A percentile compares a stretch with the other conserved stretches of the same genome.
Conservation (phyloP, 2,329 filamentous ascomycete species). For the Exophiala sp. region DNA sequence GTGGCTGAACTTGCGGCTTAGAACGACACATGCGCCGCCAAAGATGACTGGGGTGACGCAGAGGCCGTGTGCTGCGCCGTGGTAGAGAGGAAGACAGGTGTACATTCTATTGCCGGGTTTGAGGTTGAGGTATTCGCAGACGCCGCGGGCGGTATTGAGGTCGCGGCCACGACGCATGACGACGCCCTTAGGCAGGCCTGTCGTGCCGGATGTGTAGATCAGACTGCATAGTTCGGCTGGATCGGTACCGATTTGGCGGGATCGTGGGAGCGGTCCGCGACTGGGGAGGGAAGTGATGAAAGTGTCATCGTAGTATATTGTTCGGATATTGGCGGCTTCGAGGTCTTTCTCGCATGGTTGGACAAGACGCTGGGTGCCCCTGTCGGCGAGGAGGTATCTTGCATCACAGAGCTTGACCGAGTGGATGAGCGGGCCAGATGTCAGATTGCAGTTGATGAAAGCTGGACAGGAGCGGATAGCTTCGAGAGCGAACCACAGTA, state of each 20-base stretch:
- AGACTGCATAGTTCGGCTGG: slow-evolving; percentile 57
- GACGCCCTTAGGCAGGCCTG: slow-evolving; percentile 67
- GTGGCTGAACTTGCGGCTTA: slow-evolving; percentile 36
- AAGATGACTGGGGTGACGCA: slow-evolving; percentile 50
- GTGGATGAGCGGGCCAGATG: slow-evolving; percentile 61
- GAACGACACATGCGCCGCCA: slow-evolving; percentile 44
- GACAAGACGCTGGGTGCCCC: slow-evolving; percentile 48
- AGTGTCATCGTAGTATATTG: slow-evolving; percentile 54
- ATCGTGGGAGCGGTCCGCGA: slow-evolving; percentile 52
- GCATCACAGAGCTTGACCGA: slow-evolving; percentile 59
- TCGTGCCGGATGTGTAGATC: slow-evolving; percentile 77
- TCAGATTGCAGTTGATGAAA: slow-evolving; percentile 64
- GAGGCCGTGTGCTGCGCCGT: slow-evolving; percentile 63
- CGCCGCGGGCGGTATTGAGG: slow-evolving; percentile 27
- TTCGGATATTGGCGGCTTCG: slow-evolving; percentile 51
- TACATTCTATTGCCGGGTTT: slow-evolving; percentile 61
- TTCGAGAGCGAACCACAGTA: slow-evolving; percentile 63
- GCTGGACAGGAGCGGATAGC: slow-evolving; percentile 65
- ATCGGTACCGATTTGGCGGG: slow-evolving; percentile 51
- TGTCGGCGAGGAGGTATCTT: slow-evolving; percentile 58
- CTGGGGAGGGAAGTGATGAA: slow-evolving; percentile 44
- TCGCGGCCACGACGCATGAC: slow-evolving; percentile 36
- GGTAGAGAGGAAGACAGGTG: slow-evolving; percentile 73
- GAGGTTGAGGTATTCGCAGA: slow-evolving; percentile 34
- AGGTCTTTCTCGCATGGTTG: slow-evolving; percentile 49